phyloP scores from a whole-genome alignment of 139 green algal genomes.

The Chlorella sp. region DNA sequence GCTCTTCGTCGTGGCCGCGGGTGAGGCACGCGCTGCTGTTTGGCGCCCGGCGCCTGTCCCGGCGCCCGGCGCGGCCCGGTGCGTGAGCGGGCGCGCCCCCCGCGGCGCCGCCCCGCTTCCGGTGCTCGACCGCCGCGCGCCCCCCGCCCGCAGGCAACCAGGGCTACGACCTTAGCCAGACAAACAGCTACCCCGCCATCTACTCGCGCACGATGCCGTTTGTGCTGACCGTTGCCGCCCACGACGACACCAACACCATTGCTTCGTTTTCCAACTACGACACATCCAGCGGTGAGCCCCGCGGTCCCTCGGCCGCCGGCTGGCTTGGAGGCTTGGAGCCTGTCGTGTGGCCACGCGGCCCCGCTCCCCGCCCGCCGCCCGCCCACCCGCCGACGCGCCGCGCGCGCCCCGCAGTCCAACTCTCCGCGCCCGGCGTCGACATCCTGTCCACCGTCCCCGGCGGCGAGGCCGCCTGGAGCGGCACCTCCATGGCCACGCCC shows the following conservation, averaged over 20 bases:
- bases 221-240: slow-evolving; percentile 29
- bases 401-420: not conserved
- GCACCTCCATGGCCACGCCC: slow-evolving; percentile 89
- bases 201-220: not conserved
- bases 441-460: slow-evolving; percentile 6
- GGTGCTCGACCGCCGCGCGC: too few species aligned
- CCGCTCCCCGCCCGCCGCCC: not conserved
- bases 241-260: not conserved
- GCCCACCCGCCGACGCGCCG: not conserved
- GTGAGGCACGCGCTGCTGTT: too few species aligned
- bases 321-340: not conserved
- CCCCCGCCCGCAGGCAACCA: too few species aligned
- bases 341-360: not conserved
- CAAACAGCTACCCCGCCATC: slow-evolving; percentile 15
- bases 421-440: slow-evolving; percentile 12
- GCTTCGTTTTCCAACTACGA: slow-evolving; percentile 23
- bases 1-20: too few species aligned
- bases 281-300: not conserved
- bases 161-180: too few species aligned
- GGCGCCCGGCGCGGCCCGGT: too few species aligned
- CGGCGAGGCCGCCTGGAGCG: slow-evolving; percentile 21
- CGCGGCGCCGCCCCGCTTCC: too few species aligned
- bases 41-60: too few species aligned
- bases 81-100: too few species aligned
- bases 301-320: not conserved